Conservation (phyloP, 352 stramenopile genomes). For the Phytophthora multivora region DNA sequence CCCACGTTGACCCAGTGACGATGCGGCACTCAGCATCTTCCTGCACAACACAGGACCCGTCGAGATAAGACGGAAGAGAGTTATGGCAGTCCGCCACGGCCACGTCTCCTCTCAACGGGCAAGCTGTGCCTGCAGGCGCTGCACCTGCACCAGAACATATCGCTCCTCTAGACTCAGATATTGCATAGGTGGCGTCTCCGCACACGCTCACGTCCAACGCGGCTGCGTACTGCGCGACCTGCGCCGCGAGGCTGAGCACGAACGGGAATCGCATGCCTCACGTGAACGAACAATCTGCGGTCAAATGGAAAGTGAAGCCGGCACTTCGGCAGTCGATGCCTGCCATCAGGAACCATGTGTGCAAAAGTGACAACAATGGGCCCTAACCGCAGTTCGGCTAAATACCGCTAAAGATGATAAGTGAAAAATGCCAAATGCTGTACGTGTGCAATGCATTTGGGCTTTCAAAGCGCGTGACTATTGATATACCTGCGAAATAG, state of each 20-base stretch:
- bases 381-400: background rate
- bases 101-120: conserved; percentile 49
- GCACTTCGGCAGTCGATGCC: conserved; percentile 1
- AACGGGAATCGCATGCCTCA: conserved; percentile 12
- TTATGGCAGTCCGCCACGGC: conserved; percentile 46
- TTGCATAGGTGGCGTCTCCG: conserved; percentile 47
- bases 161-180: conserved; percentile 22
- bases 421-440: too few species aligned
- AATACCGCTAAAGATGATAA: background rate
- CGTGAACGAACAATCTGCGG: background rate
- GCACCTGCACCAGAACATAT: conserved; percentile 23
- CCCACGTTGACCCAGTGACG: conserved; percentile 38
- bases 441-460: too few species aligned
- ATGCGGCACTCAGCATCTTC: conserved; percentile 54
- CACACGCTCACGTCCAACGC: conserved; percentile 46
- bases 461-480: too few species aligned
- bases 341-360: background rate
- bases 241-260: conserved; percentile 12
- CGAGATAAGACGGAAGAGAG: conserved; percentile 45
- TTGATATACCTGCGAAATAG: background rate
- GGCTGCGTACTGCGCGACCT: background rate
- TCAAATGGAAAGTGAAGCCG: conserved; percentile 18
- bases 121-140: conserved; percentile 41
- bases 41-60: conserved; percentile 34
- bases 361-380: background rate